phyloP scores from a whole-genome alignment of 805 yeast species.

The Sugiyamaella smithiae region DNA sequence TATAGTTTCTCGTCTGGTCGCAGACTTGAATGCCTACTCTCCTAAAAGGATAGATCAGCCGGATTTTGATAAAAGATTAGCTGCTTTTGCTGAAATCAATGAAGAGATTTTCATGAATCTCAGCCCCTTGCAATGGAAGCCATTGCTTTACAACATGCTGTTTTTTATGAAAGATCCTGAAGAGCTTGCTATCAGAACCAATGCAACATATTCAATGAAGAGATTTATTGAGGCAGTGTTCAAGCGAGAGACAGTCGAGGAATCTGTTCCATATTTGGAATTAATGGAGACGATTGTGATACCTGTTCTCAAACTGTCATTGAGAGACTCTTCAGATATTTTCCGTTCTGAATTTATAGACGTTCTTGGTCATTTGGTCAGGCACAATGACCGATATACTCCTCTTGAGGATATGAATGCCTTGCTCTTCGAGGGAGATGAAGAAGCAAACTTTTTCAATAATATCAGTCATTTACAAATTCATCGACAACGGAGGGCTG shows the following conservation, averaged over 20 bases:
- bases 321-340: slow-evolving; percentile 57
- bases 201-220: slow-evolving; percentile 62
- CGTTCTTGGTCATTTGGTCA: slow-evolving; percentile 61
- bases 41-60: slow-evolving; percentile 61
- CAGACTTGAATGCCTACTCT: slow-evolving; percentile 69
- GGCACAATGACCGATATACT: slow-evolving; percentile 37
- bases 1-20: slow-evolving; percentile 50
- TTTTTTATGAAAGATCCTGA: slow-evolving; percentile 72
- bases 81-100: slow-evolving; percentile 62
- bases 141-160: slow-evolving; percentile 64
- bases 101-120: slow-evolving; percentile 49
- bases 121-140: slow-evolving; percentile 68
- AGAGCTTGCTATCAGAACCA: slow-evolving; percentile 77
- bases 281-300: slow-evolving; percentile 54
- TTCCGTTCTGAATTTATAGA: slow-evolving; percentile 70
- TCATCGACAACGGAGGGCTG: slow-evolving; percentile 82
- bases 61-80: slow-evolving; percentile 73
- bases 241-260: slow-evolving; percentile 19
- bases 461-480: slow-evolving; percentile 81
- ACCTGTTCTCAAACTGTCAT: slow-evolving; percentile 64
- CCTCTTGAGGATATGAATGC: slow-evolving; percentile 66
- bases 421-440: slow-evolving; percentile 63
- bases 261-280: slow-evolving; percentile 34
- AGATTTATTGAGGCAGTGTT: slow-evolving; percentile 45
- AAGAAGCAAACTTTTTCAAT: slow-evolving; percentile 75